A percentile compares a stretch with the other conserved stretches of the same genome.
These are phyloP conservation scores for Planoprotostelium fungivorum DNA, from an alignment of 78 protist genomes.

Conservation along the genomic window DNA sequence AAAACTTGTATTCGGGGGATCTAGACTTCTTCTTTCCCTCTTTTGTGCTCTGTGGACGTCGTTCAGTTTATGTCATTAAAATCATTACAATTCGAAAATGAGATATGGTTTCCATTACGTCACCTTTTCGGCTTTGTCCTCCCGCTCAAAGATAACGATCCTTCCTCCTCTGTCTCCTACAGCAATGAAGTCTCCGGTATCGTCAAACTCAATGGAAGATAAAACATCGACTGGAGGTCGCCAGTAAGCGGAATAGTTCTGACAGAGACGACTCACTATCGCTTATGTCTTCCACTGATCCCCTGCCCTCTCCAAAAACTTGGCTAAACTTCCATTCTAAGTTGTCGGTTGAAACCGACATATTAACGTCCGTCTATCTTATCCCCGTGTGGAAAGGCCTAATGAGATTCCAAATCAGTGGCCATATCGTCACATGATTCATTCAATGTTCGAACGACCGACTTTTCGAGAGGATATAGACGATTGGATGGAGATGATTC, in stretches of 20 bases:
- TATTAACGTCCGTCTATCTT: no score
- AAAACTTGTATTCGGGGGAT: slow-evolving; percentile 84
- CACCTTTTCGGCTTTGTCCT: slow-evolving; percentile 10
- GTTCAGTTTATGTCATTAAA: not conserved
- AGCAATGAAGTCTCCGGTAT: slow-evolving; percentile 91
- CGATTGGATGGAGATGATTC: no score
- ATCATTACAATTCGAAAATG: not conserved
- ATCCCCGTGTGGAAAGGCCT: no score
- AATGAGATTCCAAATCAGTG: no score
- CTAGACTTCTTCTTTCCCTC: slow-evolving; percentile 14
- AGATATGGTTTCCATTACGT: no score
- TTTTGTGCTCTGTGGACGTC: not conserved
- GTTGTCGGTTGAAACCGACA: not conserved
- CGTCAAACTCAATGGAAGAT: slow-evolving; percentile 88
- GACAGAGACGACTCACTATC: slow-evolving; percentile 41
- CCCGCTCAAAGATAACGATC: slow-evolving; percentile 74
- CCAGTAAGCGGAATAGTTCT: not conserved
- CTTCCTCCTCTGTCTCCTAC: slow-evolving; percentile 96
- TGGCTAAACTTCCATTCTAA: slow-evolving; percentile 71
- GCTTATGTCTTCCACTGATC: slow-evolving; percentile 35
- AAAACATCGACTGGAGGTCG: slow-evolving; percentile 82
- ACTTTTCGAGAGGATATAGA: no score
- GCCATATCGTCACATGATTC: no score
- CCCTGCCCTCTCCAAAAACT: slow-evolving; percentile 46
- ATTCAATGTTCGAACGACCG: no score